Percentiles rank a stretch among this genome's conserved stretches.
Evolutionary conservation across 2,329 filamentous ascomycete genomes (phyloP).

Genomic region (Aspergillus pseudonomiae): DNA sequence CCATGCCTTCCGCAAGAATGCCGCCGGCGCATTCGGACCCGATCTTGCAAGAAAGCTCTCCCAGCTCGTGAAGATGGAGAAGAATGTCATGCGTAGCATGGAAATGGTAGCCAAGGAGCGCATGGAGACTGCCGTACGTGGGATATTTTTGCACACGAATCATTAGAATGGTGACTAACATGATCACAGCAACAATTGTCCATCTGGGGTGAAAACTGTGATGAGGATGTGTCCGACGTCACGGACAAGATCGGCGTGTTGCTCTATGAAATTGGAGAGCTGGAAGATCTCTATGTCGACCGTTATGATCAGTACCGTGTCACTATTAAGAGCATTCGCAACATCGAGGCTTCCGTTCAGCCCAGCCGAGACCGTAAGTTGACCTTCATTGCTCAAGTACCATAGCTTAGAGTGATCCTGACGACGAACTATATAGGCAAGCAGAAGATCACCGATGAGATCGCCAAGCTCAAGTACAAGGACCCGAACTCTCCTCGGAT

Average conservation of each 20-base stretch:
- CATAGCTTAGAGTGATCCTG: neutral
- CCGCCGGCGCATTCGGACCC: constrained; percentile 63
- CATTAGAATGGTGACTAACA: constrained; percentile 21
- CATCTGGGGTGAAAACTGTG: constrained; percentile 91
- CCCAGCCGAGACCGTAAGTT: constrained; percentile 90
- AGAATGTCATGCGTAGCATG: constrained; percentile 99
- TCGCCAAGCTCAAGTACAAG: constrained; percentile 99
- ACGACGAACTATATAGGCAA: constrained; percentile 65
- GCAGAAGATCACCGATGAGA: constrained; percentile 98
- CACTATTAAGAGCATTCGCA: constrained; percentile 98
- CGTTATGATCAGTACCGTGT: constrained; percentile 99
- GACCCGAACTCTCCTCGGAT: constrained; percentile 98
- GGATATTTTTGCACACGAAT: neutral
- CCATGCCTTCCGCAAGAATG: constrained; percentile 61
- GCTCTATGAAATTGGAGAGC: constrained; percentile 96
- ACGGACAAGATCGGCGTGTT: constrained; percentile 98
- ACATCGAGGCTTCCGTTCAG: constrained; percentile 98
- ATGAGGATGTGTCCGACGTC: constrained; percentile 97
- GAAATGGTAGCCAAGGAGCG: constrained; percentile 92
- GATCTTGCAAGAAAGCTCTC: constrained; percentile 97
- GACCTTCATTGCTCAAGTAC: neutral
- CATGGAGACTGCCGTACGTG: constrained; percentile 94
- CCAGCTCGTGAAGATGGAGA: constrained; percentile 99
- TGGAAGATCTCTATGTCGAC: constrained; percentile 97
- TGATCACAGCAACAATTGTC: constrained; percentile 87